Evolutionary conservation across 805 yeast genomes (phyloP), one percentile per base, ranked within the genome.

Genomic region (Saturnispora ahearnii): DNA sequence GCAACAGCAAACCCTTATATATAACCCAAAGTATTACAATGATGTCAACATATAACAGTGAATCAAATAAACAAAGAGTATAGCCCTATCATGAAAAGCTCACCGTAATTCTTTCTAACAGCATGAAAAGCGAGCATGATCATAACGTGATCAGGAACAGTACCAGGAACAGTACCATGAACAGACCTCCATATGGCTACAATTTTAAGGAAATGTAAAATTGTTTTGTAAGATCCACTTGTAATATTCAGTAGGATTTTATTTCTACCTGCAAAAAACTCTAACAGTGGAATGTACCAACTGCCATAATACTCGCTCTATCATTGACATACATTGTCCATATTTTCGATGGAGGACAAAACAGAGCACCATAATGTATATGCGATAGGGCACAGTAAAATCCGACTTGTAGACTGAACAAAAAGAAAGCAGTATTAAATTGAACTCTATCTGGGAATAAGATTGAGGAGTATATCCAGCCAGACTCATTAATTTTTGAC

Each of bases 201-300:
- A 83, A 86, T 78, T 62, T 74, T 81, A 64, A 87, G 96, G 58
- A 76, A 77, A 30, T 73, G 70, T 57, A 79, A 57, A 55, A 73
- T 73, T 36, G 72, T 62, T 5, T 73, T 55, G 51, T 67, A 70
- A 11, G 62, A 57, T 69, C 74, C 69, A 2, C 77, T 74, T 8
- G 76, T 68, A 21, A 73, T 26, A 64, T 67, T 73, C 45, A 62
- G 64, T 50, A 71, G 57, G 45, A 73, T 60, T 59, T 71, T 73
- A 54, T 73, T 73, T 53, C 77, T 63, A 30, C 79, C 78, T 8
- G 76, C 71, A 57, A 75, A 74, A 36, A 74, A 59, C n/a, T 74
- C 60, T 40, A 72, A 51, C 8, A 63, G 52, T 3, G 79, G 78
- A 34, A 72, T 37, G 57, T 52, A 47, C 71, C 57, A 62, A 64